Evolutionary conservation across 768 basidiomycete species (phyloP).

Genomic region (Tricholoma sp.): DNA sequence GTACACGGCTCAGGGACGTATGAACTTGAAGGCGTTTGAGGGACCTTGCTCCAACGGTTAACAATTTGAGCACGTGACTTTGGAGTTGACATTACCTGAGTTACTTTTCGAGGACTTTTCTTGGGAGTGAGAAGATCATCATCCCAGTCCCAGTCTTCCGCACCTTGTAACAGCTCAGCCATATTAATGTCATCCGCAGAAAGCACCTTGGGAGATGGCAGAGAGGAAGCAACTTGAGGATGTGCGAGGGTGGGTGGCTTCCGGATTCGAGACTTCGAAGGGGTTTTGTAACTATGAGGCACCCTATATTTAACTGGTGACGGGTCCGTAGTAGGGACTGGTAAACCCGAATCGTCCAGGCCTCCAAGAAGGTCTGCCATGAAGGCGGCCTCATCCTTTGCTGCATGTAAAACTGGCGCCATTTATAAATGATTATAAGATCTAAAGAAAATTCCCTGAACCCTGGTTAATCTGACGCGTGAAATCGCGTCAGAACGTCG

Average conservation of each 20-base stretch:
- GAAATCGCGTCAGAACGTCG: not conserved
- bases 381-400: slow-evolving; percentile 52
- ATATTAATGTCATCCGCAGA: slow-evolving; percentile 38
- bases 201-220: slow-evolving; percentile 18
- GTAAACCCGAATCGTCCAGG: slow-evolving; percentile 48
- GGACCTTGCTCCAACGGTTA: slow-evolving; percentile 1
- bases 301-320: slow-evolving; percentile 20
- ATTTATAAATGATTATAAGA: slow-evolving; percentile 15
- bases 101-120: slow-evolving; percentile 32
- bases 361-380: slow-evolving; percentile 31
- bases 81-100: slow-evolving; percentile 13
- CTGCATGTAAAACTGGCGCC: slow-evolving; percentile 29
- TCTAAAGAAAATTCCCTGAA: not conserved
- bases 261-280: slow-evolving; percentile 9
- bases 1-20: slow-evolving; percentile 37
- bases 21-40: slow-evolving; percentile 16
- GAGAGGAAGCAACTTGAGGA: slow-evolving; percentile 5
- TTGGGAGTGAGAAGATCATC: slow-evolving; percentile 50
- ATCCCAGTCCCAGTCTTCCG: slow-evolving; percentile 67
- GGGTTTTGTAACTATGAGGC: slow-evolving; percentile 9
- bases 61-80: not conserved
- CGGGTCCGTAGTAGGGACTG: slow-evolving; percentile 31
- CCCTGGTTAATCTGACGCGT: not conserved
- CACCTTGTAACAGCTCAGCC: slow-evolving; percentile 51
- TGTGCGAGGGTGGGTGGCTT: slow-evolving; percentile 3